These are phyloP conservation scores for Rhizopogon parksii DNA, from an alignment of 1,284 basidiomycete genomes.

Conservation along the genomic window DNA sequence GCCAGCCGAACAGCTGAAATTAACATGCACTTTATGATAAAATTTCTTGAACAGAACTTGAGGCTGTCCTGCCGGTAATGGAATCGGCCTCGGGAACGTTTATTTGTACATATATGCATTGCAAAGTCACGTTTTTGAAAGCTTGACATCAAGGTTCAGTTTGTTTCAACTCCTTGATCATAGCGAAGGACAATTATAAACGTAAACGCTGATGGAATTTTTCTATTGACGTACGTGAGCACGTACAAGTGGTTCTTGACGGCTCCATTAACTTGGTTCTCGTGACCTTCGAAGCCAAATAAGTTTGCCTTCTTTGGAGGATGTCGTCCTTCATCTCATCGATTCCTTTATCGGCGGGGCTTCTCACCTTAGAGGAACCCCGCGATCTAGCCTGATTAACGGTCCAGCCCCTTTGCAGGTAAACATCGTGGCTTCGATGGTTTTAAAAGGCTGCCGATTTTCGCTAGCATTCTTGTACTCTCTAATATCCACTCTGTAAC, in stretches of 20 bases:
- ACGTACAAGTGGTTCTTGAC: slow-evolving; percentile 22
- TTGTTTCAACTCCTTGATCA: slow-evolving; percentile 18
- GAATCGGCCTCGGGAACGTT: slow-evolving; percentile 6
- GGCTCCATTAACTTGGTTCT: slow-evolving; percentile 19
- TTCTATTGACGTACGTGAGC: slow-evolving; percentile 28
- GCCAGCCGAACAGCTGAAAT: slow-evolving; percentile 15
- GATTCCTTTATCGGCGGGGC: slow-evolving; percentile 26
- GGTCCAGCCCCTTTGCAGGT: slow-evolving; percentile 30
- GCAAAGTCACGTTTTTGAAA: slow-evolving; percentile 9
- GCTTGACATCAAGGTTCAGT: slow-evolving; percentile 5
- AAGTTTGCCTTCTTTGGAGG: slow-evolving; percentile 17
- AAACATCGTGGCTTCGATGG: slow-evolving; percentile 32
- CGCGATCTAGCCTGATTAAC: slow-evolving; percentile 38
- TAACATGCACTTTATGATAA: slow-evolving; percentile 7
- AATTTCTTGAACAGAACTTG: slow-evolving; percentile 12
- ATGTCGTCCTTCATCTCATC: slow-evolving; percentile 11
- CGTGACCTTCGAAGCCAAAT: slow-evolving; percentile 26
- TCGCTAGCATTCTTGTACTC: slow-evolving; percentile 30
- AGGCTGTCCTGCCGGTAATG: slow-evolving; percentile 12
- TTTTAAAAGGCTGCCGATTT: slow-evolving; percentile 37
- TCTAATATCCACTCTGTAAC: slow-evolving; percentile 15
- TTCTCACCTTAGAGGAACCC: slow-evolving; percentile 25
- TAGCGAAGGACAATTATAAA: slow-evolving; percentile 24
- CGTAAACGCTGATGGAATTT: slow-evolving; percentile 28
- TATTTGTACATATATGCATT: slow-evolving; percentile 32